Evolutionary conservation across 2,329 filamentous ascomycete species (phyloP).

Genomic region (Ceratocystis smalleyi): DNA sequence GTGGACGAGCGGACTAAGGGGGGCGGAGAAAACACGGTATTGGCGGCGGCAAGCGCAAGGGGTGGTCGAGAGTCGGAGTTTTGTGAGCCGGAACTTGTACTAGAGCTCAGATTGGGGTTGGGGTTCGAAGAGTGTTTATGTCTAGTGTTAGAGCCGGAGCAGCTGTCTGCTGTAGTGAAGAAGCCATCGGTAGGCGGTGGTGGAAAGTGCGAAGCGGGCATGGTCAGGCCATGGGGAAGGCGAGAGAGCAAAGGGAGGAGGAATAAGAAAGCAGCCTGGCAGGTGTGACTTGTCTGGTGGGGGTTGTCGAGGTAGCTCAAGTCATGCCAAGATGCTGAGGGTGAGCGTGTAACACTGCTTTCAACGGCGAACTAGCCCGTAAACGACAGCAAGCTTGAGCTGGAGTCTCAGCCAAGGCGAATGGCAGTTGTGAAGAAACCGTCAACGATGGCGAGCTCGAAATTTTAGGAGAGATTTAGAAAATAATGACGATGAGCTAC

Average conservation of each 20-base stretch:
- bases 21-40: not conserved
- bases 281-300: not conserved
- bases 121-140: not conserved
- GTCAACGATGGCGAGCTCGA: too few relatives aligned
- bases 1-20: slow-evolving; percentile 6
- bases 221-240: not conserved
- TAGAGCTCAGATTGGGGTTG: not conserved
- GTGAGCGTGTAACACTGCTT: too few relatives aligned
- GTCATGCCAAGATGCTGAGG: too few relatives aligned
- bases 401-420: too few relatives aligned
- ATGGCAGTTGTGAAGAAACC: too few relatives aligned
- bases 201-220: not conserved
- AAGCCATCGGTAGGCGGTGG: slow-evolving; percentile 58
- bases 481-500: too few relatives aligned
- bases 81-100: not conserved
- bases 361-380: too few relatives aligned
- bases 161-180: slow-evolving; percentile 29
- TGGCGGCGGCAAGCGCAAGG: slow-evolving; percentile 4
- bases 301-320: not conserved
- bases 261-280: not conserved
- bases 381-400: too few relatives aligned
- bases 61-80: slow-evolving; percentile 19
- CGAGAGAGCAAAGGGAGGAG: not conserved
- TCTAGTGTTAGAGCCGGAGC: not conserved
- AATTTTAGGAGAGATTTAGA: too few relatives aligned